These are phyloP conservation scores for Favolaschia claudopus DNA, from an alignment of 768 basidiomycete genomes.

Conservation along the genomic window DNA sequence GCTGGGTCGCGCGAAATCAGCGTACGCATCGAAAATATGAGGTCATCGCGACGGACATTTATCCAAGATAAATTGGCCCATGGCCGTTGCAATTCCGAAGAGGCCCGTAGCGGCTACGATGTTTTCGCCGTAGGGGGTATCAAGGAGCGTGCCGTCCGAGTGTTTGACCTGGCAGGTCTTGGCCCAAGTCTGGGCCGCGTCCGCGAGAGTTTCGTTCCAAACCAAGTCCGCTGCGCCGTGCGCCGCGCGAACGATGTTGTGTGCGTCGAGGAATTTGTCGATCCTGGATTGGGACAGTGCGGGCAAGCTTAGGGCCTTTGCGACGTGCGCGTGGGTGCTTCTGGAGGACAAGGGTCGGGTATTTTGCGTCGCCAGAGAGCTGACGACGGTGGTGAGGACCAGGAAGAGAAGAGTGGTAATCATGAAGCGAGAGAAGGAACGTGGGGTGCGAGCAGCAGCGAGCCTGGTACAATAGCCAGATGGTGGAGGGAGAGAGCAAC, in stretches of 20 bases:
- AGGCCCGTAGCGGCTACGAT: conserved; percentile 60
- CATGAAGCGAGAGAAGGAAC: conserved; percentile 43
- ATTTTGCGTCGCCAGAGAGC: conserved; percentile 26
- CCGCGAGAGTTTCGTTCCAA: conserved; percentile 59
- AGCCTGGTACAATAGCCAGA: conserved; percentile 24
- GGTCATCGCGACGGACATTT: conserved; percentile 43
- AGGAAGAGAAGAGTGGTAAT: conserved; percentile 37
- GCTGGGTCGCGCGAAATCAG: conserved; percentile 33
- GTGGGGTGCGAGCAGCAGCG: conserved; percentile 44
- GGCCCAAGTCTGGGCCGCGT: conserved; percentile 59
- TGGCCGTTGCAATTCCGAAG: conserved; percentile 50
- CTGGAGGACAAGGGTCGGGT: conserved; percentile 16
- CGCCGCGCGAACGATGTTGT: conserved; percentile 55
- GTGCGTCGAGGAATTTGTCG: conserved; percentile 51
- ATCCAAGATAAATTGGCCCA: conserved; percentile 59
- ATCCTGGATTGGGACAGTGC: conserved; percentile 34
- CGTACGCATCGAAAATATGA: background rate
- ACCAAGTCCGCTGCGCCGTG: conserved; percentile 52
- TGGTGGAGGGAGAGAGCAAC: conserved; percentile 8
- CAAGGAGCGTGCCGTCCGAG: conserved; percentile 52
- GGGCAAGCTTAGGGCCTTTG: conserved; percentile 32
- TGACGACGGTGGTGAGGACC: conserved; percentile 29
- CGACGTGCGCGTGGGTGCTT: conserved; percentile 11
- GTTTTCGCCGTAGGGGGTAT: conserved; percentile 59
- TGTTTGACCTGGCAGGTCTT: conserved; percentile 55